Conservation (phyloP, 2,329 filamentous ascomycete genomes). For the Clonostachys byssicola region DNA sequence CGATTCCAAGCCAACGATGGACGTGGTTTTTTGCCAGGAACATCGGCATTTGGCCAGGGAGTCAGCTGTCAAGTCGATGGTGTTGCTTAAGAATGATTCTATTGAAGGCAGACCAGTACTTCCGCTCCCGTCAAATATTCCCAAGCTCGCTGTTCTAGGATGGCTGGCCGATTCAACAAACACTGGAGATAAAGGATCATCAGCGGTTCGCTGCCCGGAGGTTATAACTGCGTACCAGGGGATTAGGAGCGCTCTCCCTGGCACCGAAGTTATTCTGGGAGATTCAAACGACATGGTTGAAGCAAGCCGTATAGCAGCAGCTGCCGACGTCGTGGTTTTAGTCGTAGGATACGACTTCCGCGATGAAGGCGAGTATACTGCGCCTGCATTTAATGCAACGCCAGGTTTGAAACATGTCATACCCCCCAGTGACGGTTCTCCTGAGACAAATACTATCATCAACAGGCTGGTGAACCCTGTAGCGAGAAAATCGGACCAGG, state of each 20-base stretch:
- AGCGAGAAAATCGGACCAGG: background rate
- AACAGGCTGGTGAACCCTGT: background rate
- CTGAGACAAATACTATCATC: slow-evolving; percentile 1
- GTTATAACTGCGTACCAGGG: slow-evolving; percentile 7
- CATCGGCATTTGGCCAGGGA: slow-evolving; percentile 9
- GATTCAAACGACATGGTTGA: slow-evolving; percentile 1
- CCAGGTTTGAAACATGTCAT: slow-evolving; percentile 1
- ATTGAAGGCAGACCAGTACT: background rate
- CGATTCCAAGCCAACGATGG: background rate
- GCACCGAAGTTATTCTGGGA: slow-evolving; percentile 3
- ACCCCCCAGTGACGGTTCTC: background rate
- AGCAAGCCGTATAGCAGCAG: background rate
- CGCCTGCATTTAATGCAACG: slow-evolving; percentile 6
- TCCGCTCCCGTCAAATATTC: background rate
- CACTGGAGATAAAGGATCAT: slow-evolving; percentile 11
- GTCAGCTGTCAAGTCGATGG: slow-evolving; percentile 9
- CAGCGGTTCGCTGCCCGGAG: slow-evolving; percentile 5
- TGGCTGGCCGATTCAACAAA: slow-evolving; percentile 7
- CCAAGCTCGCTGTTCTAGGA: slow-evolving; percentile 8
- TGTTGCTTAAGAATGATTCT: slow-evolving; percentile 9
- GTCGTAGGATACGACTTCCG: slow-evolving; percentile 10
- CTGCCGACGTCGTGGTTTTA: slow-evolving; percentile 6
- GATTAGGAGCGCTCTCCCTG: slow-evolving; percentile 1
- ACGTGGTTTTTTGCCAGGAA: slow-evolving; percentile 9
- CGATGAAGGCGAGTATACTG: slow-evolving; percentile 11